Percentiles rank a stretch among this genome's conserved stretches.
Evolutionary conservation across 306 rosid genomes (phyloP).

Genomic region (Fragaria iinumae): DNA sequence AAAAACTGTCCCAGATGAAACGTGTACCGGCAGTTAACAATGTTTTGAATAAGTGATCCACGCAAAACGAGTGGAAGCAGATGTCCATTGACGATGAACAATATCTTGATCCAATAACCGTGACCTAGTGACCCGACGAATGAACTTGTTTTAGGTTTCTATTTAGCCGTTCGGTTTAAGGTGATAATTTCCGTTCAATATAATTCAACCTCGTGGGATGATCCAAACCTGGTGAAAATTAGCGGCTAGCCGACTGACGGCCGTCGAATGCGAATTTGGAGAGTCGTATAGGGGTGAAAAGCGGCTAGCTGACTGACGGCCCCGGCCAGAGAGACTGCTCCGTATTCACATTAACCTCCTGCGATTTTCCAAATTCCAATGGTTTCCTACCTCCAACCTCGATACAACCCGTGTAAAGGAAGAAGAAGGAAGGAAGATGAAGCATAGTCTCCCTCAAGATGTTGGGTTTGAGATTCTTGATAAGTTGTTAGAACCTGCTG

Average conservation of each 20-base stretch:
- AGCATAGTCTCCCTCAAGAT: not conserved
- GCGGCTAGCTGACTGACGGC: not conserved
- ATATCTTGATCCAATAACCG: no score
- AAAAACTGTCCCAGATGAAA: no score
- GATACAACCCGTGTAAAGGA: no score
- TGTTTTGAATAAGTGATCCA: no score
- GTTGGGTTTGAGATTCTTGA: not conserved
- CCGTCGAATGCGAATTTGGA: slow-evolving; percentile 11
- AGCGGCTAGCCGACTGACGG: not conserved
- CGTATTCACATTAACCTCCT: not conserved
- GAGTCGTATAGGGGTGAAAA: not conserved
- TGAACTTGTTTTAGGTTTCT: no score
- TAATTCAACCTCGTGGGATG: not conserved
- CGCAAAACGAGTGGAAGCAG: no score
- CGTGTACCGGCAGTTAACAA: no score
- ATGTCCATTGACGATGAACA: no score
- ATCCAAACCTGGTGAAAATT: slow-evolving; percentile 23
- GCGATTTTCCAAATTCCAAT: not conserved
- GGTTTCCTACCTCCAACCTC: not conserved
- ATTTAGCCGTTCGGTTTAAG: no score
- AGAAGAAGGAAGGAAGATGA: no score
- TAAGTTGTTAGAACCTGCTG: not conserved
- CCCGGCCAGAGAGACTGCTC: not conserved
- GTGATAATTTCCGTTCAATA: no score
- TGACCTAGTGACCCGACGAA: no score